phyloP scores from a whole-genome alignment of 208 protist genomes.

The Herpetomonas tarakana region DNA sequence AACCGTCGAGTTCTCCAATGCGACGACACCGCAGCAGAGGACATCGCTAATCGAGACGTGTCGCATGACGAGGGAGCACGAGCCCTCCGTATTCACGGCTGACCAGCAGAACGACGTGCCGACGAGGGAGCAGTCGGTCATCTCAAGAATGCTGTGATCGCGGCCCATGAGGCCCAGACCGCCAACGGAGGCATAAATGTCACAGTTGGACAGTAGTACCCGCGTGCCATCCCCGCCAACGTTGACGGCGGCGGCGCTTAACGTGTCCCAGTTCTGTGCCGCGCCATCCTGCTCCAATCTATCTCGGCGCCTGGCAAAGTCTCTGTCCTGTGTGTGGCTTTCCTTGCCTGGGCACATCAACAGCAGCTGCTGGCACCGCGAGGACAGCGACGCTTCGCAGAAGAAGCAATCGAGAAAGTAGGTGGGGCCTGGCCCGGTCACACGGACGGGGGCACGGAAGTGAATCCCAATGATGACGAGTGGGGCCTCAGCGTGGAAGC shows the following conservation, averaged over 20 bases:
- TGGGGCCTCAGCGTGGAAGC: slow-evolving; percentile 37
- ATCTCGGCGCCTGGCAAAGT: neutral
- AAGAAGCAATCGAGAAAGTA: slow-evolving; percentile 62
- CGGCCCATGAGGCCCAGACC: slow-evolving; percentile 19
- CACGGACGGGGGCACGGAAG: slow-evolving; percentile 38
- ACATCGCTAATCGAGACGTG: slow-evolving; percentile 23
- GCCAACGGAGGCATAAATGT: slow-evolving; percentile 24
- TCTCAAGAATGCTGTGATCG: slow-evolving; percentile 10
- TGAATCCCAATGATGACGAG: slow-evolving; percentile 41
- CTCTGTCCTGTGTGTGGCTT: neutral
- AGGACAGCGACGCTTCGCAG: slow-evolving; percentile 6
- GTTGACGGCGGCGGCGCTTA: slow-evolving; percentile 12
- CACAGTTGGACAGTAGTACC: slow-evolving; percentile 25
- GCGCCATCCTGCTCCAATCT: neutral
- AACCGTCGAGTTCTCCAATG: slow-evolving; percentile 6
- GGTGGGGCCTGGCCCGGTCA: slow-evolving; percentile 38
- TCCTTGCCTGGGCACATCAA: neutral
- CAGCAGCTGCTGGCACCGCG: slow-evolving; percentile 20
- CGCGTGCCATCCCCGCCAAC: slow-evolving; percentile 9
- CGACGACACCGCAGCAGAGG: slow-evolving; percentile 31
- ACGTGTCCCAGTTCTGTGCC: neutral
- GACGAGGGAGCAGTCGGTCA: slow-evolving; percentile 27
- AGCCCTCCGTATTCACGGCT: slow-evolving; percentile 24
- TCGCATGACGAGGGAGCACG: slow-evolving; percentile 1
- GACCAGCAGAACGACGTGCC: slow-evolving; percentile 28